Evolutionary conservation across 148 eudicot genomes (phyloP).

Genomic region (Limonium bicolor): DNA sequence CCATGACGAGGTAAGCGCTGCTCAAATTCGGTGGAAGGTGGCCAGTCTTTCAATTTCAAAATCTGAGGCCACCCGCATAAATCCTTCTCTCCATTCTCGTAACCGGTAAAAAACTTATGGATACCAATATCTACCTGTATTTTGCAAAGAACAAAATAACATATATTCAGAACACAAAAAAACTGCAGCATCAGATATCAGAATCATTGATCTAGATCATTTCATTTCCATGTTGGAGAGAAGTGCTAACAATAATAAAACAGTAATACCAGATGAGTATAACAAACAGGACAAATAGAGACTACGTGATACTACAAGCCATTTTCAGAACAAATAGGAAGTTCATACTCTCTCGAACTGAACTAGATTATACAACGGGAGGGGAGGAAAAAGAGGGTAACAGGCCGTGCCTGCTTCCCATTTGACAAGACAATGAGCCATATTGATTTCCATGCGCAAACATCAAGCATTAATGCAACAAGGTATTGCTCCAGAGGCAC

Average conservation of each 20-base stretch:
- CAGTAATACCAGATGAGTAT: neutral
- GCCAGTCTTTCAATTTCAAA: slow-evolving; percentile 66
- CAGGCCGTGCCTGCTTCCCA: no score
- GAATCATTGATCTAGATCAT: neutral
- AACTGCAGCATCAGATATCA: neutral
- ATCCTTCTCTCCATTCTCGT: slow-evolving; percentile 15
- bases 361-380: no score
- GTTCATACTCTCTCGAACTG: no score
- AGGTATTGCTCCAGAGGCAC: no score
- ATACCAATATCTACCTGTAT: slow-evolving; percentile 37
- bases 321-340: no score
- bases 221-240: no score
- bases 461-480: no score
- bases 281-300: neutral
- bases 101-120: slow-evolving; percentile 43
- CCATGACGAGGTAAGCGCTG: slow-evolving; percentile 51
- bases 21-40: slow-evolving; percentile 36
- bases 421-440: no score
- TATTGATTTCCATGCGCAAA: no score
- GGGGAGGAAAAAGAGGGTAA: no score
- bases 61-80: slow-evolving; percentile 29
- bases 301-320: neutral
- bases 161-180: neutral
- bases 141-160: neutral
- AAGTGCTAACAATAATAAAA: neutral